Evolutionary conservation across 2,329 filamentous ascomycete genomes (phyloP).

Genomic region (Blumeria graminis): DNA sequence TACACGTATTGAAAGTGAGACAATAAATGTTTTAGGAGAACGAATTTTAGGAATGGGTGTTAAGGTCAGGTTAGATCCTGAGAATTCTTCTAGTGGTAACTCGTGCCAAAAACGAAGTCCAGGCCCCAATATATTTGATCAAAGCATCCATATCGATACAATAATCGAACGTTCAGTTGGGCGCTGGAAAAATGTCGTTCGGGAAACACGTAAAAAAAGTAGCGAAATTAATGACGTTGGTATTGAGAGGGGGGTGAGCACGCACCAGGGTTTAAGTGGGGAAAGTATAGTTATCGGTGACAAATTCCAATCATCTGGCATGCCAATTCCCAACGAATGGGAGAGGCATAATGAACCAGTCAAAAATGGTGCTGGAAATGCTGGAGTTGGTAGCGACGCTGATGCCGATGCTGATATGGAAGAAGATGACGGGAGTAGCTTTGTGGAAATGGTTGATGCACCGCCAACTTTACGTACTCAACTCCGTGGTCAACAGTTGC

Average conservation of each 20-base stretch:
- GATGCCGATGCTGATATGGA: slow-evolving; percentile 21
- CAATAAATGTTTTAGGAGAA: slow-evolving; percentile 24
- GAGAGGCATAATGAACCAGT: not conserved
- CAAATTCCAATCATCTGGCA: not conserved
- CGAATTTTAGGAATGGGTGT: slow-evolving; percentile 15
- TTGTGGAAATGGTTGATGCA: slow-evolving; percentile 22
- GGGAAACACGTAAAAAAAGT: slow-evolving; percentile 19
- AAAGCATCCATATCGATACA: slow-evolving; percentile 25
- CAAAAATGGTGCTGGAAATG: not conserved
- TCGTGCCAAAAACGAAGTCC: slow-evolving; percentile 14
- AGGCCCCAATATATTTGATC: slow-evolving; percentile 26
- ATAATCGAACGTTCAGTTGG: slow-evolving; percentile 30
- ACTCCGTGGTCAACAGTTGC: not conserved
- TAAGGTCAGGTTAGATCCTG: slow-evolving; percentile 6
- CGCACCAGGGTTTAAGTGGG: slow-evolving; percentile 23
- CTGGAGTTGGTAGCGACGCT: slow-evolving; percentile 8
- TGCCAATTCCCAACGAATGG: slow-evolving; percentile 1
- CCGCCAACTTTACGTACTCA: slow-evolving; percentile 1
- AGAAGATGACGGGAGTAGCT: slow-evolving; percentile 25
- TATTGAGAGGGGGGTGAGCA: slow-evolving; percentile 19
- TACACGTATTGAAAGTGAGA: slow-evolving; percentile 24
- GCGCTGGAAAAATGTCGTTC: slow-evolving; percentile 36
- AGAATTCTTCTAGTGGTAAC: not conserved
- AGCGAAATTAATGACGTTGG: slow-evolving; percentile 4
- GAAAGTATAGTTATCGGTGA: slow-evolving; percentile 4